Base-by-base conservation (phyloP, 768 basidiomycete genomes). In the Mycena vitilis region DNA sequence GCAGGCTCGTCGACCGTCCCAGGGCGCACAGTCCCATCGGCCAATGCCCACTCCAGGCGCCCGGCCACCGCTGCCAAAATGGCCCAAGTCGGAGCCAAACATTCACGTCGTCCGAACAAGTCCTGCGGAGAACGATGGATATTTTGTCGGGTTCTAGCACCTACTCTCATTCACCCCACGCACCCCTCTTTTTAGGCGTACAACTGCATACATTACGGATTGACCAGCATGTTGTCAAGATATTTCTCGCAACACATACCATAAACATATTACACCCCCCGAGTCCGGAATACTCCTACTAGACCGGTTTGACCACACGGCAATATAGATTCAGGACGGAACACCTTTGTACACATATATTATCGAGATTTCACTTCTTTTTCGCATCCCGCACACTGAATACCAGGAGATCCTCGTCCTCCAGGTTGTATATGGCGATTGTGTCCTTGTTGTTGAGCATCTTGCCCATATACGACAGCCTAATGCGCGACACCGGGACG, bases 361-460 rank as follows among this genome's bases (percentile, higher is more conserved):
- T 45, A 38, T 23, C 42, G 23, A 49, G 23, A 25, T 16, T 76
- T 79, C 76, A 89, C 81, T 88, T 93, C 82, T 92, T 95, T 84
- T 88, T 93, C 68, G 83, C 80, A 61, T 93, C 91, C 65, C 92
- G 88, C 40, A 98, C 84, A 62, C 87, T 92, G 73, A 98, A 84
- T 18, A 91, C 86, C 22, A 98, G 79, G 60, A 89, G 68, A 77
- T 98, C 96, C 74, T 96, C 96, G 71, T 97, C 95, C 79, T 96
- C 95, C 72, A 98, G 76, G 77, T 98, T 98, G 74, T 94, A 92
- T 70, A 84, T 87, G 30, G 95, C 96, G 73, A 98, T 89, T 69
- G 94, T 91, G 67, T 88, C 91, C 60, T 87, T 85, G 78, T 98
- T 98, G 63, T 92, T 94, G 72, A 98, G 85, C 87, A 95, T 92